Evolutionary conservation across 371 early-diverging fungal genomes (phyloP), one percentile per base, ranked within the genome.

Genomic region (Synchytrium microbalum): DNA sequence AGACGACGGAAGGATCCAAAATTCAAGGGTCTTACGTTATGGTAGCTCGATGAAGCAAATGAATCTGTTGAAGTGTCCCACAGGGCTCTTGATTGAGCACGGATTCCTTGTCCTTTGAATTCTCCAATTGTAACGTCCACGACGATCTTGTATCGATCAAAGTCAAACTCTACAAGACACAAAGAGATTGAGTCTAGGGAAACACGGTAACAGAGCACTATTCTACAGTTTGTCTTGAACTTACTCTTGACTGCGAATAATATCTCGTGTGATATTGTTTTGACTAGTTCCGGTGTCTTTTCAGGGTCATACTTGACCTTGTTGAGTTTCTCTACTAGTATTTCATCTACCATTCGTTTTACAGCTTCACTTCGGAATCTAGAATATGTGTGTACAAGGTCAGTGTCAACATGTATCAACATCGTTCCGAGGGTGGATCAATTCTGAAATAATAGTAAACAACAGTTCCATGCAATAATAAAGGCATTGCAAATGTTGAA

Each of bases 21-120:
- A 5, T 24, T 38, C 3, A 5, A 53, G 16, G 14, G 31, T 56
- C 68, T 65, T 68, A 82, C 82, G 55, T 82, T 77, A 33, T 69
- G 68, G 75, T 73, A 82, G 2, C 74, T 74, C 0, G 79, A 74
- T 23, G 79, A 75, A 0, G 79, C 71, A 56, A 70, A 75, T 26
- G 77, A 69, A 61, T 80, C 80, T 1, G 80, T 79, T 3, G 70
- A 66, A 1, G 79, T 75, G 57, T 82, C 81, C 81, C 80, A 80
- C 2, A 82, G 62, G 1, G 71, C 67, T 10, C 83, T 56, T 10
- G 76, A 75, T 3, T 79, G 74, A 3, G 73, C 71, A 8, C 74
- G 67, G 33, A 82, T 75, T n/a, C 83, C 81, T 61, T 82, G 83
- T 0, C 80, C 81, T 56, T 79, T 78, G 61, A 79, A 79, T 59